Evolutionary conservation across 2,329 filamentous ascomycete species (phyloP).

Genomic region (Calycina marina): DNA sequence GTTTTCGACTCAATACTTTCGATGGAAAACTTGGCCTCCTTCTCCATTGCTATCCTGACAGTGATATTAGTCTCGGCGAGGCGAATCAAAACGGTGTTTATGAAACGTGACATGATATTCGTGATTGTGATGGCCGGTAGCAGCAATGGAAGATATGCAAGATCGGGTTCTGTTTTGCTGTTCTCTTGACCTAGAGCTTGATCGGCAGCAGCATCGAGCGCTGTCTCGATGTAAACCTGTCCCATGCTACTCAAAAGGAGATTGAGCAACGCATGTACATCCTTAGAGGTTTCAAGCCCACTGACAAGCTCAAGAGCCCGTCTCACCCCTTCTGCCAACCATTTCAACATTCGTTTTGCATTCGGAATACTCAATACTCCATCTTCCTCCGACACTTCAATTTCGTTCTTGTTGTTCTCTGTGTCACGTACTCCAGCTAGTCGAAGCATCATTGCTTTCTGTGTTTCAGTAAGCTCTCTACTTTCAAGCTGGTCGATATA

Average conservation of each 20-base stretch:
- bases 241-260: slow-evolving; percentile 79
- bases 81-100: slow-evolving; percentile 77
- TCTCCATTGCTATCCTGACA: slow-evolving; percentile 59
- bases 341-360: slow-evolving; percentile 96
- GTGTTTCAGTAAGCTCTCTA: slow-evolving; percentile 72
- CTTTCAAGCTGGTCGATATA: slow-evolving; percentile 83
- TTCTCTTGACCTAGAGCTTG: slow-evolving; percentile 63
- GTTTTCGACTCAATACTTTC: slow-evolving; percentile 54
- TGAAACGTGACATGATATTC: slow-evolving; percentile 85
- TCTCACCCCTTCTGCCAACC: slow-evolving; percentile 90
- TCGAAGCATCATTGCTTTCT: slow-evolving; percentile 79
- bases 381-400: slow-evolving; percentile 83
- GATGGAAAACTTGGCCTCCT: slow-evolving; percentile 42
- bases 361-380: slow-evolving; percentile 69
- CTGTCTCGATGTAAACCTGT: slow-evolving; percentile 59
- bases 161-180: slow-evolving; percentile 71
- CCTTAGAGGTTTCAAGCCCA: slow-evolving; percentile 79
- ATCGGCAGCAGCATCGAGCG: slow-evolving; percentile 56
- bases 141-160: slow-evolving; percentile 66
- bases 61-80: slow-evolving; percentile 83
- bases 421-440: slow-evolving; percentile 72
- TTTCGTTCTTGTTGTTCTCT: slow-evolving; percentile 65
- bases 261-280: slow-evolving; percentile 72
- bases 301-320: slow-evolving; percentile 82
- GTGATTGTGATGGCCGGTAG: slow-evolving; percentile 77